Percentiles rank a stretch among this genome's conserved stretches.
phyloP scores from a whole-genome alignment of 192 early-diverging fungal genomes.

The Entomortierella parvispora region DNA sequence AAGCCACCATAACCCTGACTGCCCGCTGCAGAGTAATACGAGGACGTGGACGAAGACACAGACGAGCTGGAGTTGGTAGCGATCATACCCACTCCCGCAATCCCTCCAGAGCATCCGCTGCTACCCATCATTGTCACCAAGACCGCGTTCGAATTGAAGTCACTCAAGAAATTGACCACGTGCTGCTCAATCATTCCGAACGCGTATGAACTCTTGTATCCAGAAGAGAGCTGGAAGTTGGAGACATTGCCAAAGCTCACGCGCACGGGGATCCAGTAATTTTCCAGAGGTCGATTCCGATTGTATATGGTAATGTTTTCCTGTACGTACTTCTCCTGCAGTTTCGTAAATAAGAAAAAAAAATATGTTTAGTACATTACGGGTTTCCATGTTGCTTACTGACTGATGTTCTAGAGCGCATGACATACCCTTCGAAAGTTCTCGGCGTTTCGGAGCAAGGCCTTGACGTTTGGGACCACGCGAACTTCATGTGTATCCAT shows the following conservation, averaged over 20 bases:
- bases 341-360: neutral
- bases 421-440: slow-evolving; percentile 63
- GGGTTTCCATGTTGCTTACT: neutral
- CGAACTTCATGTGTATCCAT: slow-evolving; percentile 51
- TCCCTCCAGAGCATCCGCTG: slow-evolving; percentile 19
- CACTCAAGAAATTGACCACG: slow-evolving; percentile 68
- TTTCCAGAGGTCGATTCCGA: slow-evolving; percentile 71
- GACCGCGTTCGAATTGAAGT: slow-evolving; percentile 61
- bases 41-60: neutral
- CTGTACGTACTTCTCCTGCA: slow-evolving; percentile 77
- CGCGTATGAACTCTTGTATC: slow-evolving; percentile 66
- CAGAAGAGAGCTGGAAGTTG: slow-evolving; percentile 77
- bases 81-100: neutral
- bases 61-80: neutral
- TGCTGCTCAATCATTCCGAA: slow-evolving; percentile 72
- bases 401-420: neutral
- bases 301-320: slow-evolving; percentile 82
- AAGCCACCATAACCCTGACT: no score
- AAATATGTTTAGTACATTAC: neutral
- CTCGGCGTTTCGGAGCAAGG: slow-evolving; percentile 68
- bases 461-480: slow-evolving; percentile 65
- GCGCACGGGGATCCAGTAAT: slow-evolving; percentile 70
- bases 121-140: slow-evolving; percentile 45
- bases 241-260: slow-evolving; percentile 76
- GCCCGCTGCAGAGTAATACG: neutral